Evolutionary conservation across 73 alveolate species (phyloP).

Genomic region (Tetrahymena elliotti): DNA sequence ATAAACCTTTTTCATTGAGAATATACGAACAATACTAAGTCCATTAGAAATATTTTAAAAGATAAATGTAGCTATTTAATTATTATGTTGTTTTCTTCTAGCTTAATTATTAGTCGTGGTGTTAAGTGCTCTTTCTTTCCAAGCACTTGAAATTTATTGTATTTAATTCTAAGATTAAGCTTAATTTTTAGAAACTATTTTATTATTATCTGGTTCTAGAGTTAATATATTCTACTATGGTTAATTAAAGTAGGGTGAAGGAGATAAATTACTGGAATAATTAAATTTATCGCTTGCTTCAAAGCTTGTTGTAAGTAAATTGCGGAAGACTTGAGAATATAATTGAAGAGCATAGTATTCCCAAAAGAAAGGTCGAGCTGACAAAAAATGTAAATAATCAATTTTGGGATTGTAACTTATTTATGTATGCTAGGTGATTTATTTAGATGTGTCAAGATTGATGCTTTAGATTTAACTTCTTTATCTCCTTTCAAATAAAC

Average conservation of each 20-base stretch:
- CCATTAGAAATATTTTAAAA: not conserved
- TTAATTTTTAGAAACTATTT: not conserved
- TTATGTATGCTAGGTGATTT: not conserved
- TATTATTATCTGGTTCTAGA: not conserved
- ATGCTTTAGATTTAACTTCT: not conserved
- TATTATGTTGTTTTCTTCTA: not conserved
- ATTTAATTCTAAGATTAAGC: not conserved
- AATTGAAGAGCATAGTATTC: not conserved
- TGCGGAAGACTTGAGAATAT: not conserved
- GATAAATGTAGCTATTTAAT: not conserved
- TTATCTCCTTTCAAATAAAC: not conserved
- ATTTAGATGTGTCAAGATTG: not conserved
- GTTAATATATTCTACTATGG: too few species aligned
- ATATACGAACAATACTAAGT: not conserved
- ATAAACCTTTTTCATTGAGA: not conserved
- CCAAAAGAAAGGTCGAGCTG: not conserved
- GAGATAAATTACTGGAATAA: not conserved
- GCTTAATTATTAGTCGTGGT: not conserved
- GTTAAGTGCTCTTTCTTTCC: not conserved
- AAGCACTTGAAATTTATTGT: not conserved
- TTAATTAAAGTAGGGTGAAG: not conserved
- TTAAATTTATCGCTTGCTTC: not conserved
- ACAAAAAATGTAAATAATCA: not conserved
- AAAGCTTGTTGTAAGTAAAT: not conserved
- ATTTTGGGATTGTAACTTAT: not conserved